Evolutionary conservation across 2,329 filamentous ascomycete species (phyloP), one percentile per base, ranked within the genome.

Genomic region (Fusarium xyrophilum): DNA sequence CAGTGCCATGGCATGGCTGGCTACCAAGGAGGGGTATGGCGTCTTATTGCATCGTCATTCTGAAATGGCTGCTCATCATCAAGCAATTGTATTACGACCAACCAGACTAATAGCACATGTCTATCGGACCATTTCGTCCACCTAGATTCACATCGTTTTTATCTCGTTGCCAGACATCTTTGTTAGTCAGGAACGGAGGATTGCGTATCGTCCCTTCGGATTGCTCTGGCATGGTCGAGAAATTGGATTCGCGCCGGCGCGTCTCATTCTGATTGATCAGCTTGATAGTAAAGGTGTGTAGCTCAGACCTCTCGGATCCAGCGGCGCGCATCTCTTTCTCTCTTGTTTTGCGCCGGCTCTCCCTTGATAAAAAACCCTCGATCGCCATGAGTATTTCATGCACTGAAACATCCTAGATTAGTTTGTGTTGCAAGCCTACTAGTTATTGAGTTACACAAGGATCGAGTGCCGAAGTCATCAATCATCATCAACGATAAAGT

Each of bases 51-150:
- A 69, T 70, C 71, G 71, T 73, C 71, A 73, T 73, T 70, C 68
- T 73, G 70, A 56, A 59, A 51, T 56, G 48, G 63, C 57, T 73
- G 67, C 71, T 73, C 69, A 72, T 72, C 67, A 73, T 69, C 56
- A 64, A 68, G 36, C 36, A 58, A 38, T 51, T 56, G 10, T 43
- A 30, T 39, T 21, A 53, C 42, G 52, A 43, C 57, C 54, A 53
- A 56, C 56, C 54, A 56, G 42, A 38, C 44, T 40, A 17, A 63
- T 56, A 36, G 47, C 42, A 51, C 40, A 54, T 69, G 50, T 40
- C 47, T 47, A 50, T 51, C 50, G 38, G 51, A 47, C 59, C 52
- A 67, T 46, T 43, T 56, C 44, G 35, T n/a, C 27, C 38, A 32
- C 28, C 13, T 55, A 30, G 21, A 56, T 39, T 53, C 44, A 53